phyloP scores from a whole-genome alignment of 768 basidiomycete species.

The Podaxis pistillaris region DNA sequence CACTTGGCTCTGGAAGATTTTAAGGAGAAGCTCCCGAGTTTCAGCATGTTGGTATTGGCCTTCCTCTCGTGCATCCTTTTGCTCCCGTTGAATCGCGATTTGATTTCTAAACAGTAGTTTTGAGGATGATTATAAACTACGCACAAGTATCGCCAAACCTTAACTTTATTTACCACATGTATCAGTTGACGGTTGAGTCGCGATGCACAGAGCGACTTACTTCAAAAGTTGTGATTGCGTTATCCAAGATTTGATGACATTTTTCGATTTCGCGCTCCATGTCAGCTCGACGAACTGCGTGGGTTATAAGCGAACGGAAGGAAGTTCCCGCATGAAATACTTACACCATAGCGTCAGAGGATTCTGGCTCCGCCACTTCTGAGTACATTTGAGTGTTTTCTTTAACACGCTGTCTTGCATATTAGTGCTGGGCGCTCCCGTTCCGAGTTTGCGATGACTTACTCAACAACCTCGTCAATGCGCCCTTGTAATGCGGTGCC shows the following conservation, averaged over 20 bases:
- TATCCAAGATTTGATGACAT: neutral
- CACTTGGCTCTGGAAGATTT: neutral
- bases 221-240: neutral
- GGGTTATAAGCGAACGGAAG: neutral
- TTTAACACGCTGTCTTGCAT: neutral
- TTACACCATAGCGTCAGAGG: neutral
- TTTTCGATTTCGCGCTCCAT: neutral
- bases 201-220: neutral
- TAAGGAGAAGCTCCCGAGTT: neutral
- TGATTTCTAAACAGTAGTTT: neutral
- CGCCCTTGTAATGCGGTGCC: constrained; percentile 39
- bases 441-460: constrained; percentile 18
- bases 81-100: neutral
- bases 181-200: neutral
- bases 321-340: neutral
- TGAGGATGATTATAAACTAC: too few relatives aligned
- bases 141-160: neutral
- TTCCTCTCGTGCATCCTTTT: neutral
- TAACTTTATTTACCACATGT: neutral
- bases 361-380: neutral
- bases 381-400: neutral
- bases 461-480: constrained; percentile 45
- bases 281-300: neutral
- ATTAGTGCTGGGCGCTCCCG: neutral
- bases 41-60: neutral